Conservation (phyloP, 2,329 filamentous ascomycete genomes). For the Ceratocystis cubensis region DNA sequence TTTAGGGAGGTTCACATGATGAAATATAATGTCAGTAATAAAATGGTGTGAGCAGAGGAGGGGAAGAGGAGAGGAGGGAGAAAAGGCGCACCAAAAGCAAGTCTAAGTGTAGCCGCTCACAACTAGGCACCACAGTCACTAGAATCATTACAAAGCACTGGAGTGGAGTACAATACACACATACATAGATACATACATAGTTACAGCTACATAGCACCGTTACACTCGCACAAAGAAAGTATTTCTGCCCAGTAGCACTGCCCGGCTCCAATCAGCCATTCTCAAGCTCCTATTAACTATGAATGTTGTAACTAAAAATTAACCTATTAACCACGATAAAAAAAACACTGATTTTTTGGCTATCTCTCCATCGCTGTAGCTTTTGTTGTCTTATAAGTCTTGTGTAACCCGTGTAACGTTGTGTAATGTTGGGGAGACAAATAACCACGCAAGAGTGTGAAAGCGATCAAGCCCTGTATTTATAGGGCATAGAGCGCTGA, state of each 20-base stretch:
- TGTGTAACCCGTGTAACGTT: not conserved
- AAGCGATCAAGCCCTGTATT: not conserved
- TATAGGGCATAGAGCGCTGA: not conserved
- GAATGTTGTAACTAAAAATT: not conserved
- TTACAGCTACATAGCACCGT: not conserved
- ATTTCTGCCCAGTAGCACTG: too few species aligned
- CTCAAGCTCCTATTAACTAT: not conserved
- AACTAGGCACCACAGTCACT: constrained; percentile 1
- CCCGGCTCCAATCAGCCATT: not conserved
- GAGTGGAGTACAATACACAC: not conserved
- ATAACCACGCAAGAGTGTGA: not conserved
- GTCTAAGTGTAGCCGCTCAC: too few species aligned
- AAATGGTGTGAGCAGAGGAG: not conserved
- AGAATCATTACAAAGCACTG: not conserved
- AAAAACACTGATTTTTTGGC: not conserved
- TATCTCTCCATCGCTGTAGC: not conserved
- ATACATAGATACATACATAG: not conserved
- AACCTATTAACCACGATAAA: not conserved
- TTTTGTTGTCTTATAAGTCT: not conserved
- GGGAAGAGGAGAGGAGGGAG: not conserved
- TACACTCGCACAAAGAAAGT: too few species aligned
- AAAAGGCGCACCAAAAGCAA: not conserved
- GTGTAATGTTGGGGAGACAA: not conserved
- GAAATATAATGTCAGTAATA: not conserved
- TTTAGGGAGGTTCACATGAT: not conserved